phyloP scores from a whole-genome alignment of 169 alveolate genomes.

The Plasmodium coatneyi region DNA sequence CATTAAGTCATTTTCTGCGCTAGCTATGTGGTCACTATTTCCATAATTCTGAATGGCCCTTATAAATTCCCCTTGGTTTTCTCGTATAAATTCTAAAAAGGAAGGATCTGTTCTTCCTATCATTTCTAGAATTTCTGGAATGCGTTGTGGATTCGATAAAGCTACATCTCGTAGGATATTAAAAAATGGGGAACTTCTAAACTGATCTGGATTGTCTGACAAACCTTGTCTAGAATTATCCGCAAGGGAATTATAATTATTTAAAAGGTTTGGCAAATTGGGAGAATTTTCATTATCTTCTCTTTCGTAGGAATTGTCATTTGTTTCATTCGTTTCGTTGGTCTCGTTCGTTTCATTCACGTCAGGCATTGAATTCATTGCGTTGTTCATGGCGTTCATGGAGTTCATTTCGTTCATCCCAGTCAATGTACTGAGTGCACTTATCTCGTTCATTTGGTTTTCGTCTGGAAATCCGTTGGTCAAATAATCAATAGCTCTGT shows the following conservation, averaged over 20 bases:
- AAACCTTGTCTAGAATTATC: slow-evolving; percentile 10
- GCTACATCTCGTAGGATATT: slow-evolving; percentile 87
- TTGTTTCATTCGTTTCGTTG: background rate
- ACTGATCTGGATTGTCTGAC: slow-evolving; percentile 17
- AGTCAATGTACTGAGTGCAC: slow-evolving; percentile 44
- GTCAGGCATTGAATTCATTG: slow-evolving; percentile 22
- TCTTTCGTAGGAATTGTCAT: slow-evolving; percentile 65
- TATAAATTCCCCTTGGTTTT: slow-evolving; percentile 91
- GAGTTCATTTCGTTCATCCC: slow-evolving; percentile 1
- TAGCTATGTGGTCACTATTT: slow-evolving; percentile 6
- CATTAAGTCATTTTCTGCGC: slow-evolving; percentile 10
- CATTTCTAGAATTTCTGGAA: slow-evolving; percentile 88
- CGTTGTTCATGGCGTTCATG: background rate
- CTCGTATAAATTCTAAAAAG: slow-evolving; percentile 85
- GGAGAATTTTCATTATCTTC: slow-evolving; percentile 71
- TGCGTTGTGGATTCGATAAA: slow-evolving; percentile 91
- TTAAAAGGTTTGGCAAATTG: slow-evolving; percentile 52
- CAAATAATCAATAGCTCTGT: slow-evolving; percentile 95
- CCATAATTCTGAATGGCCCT: slow-evolving; percentile 78
- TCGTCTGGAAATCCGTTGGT: slow-evolving; percentile 87
- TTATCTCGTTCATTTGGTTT: slow-evolving; percentile 3
- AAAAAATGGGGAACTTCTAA: slow-evolving; percentile 88
- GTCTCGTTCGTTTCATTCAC: background rate
- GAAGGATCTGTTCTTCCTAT: slow-evolving; percentile 90
- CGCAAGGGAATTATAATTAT: slow-evolving; percentile 16